phyloP scores from a whole-genome alignment of 2,329 filamentous ascomycete species.

The Exophiala sideris region DNA sequence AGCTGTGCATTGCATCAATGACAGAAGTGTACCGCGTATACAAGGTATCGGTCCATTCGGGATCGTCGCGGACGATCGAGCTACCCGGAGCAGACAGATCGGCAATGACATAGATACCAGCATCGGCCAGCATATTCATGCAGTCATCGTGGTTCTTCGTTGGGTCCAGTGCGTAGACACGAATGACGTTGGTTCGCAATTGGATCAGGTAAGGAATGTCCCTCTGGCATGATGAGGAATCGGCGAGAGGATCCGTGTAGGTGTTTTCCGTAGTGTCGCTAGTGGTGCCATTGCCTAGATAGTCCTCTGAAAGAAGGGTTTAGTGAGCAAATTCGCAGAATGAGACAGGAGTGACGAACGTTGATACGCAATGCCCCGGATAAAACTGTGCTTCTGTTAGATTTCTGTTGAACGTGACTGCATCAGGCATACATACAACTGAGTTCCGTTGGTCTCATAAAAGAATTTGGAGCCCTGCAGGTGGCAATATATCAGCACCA shows the following conservation, averaged over 20 bases:
- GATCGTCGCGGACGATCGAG: slow-evolving; percentile 81
- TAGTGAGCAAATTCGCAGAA: not conserved
- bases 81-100: slow-evolving; percentile 77
- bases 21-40: slow-evolving; percentile 80
- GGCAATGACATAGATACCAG: slow-evolving; percentile 91
- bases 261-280: slow-evolving; percentile 36
- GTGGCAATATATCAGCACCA: slow-evolving; percentile 21
- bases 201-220: slow-evolving; percentile 78
- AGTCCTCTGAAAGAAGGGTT: slow-evolving; percentile 53
- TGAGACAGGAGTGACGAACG: slow-evolving; percentile 31
- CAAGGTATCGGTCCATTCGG: slow-evolving; percentile 74
- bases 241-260: slow-evolving; percentile 80
- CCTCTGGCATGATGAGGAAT: slow-evolving; percentile 68
- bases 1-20: slow-evolving; percentile 74
- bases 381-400: slow-evolving; percentile 54
- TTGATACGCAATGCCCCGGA: slow-evolving; percentile 95
- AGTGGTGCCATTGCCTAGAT: slow-evolving; percentile 43
- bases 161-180: slow-evolving; percentile 90
- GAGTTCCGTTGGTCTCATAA: slow-evolving; percentile 73
- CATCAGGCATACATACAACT: slow-evolving; percentile 54
- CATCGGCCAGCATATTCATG: slow-evolving; percentile 77
- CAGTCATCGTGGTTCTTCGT: slow-evolving; percentile 72
- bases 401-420: not conserved
- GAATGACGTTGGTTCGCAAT: slow-evolving; percentile 86
- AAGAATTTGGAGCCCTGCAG: slow-evolving; percentile 78